Evolutionary conservation across 2,329 filamentous ascomycete genomes (phyloP), one percentile per base, ranked within the genome.

Genomic region (Scytalidium lignicola): DNA sequence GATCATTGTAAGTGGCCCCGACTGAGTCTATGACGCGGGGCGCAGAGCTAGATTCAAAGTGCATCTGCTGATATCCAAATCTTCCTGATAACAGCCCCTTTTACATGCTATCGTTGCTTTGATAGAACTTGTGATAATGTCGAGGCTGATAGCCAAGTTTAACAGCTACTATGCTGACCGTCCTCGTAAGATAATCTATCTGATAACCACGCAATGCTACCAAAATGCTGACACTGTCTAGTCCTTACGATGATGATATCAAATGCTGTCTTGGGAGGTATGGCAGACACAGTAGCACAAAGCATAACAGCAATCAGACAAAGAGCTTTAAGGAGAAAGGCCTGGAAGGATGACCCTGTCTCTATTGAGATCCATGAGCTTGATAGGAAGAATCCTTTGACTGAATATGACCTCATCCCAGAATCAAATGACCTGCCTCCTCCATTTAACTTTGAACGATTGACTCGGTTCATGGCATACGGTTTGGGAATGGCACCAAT

Each of bases 231-330:
- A 26, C 23, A 26, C 23, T 26, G 41, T 19, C 29, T 40, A 88
- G 88, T 99, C 40, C 81, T 99, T 62, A 99, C 93, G 54, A 99
- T 95, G 70, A 99, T 99, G 92, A 89, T 96, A 65, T 96, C 92
- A 67, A 99, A 99, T 73, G 88, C 93, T 58, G 86, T 97, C 49
- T 83, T 99, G 51, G 90, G 90, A 72, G 93, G 93, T 60, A 86
- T 99, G 59, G 93, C 93, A 69, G 93, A 99, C 70, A 97, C 93
- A 28, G 89, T 95, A 43, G 93, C 93, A 51, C 93, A 99, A 69
- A 85, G 88, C 51, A 87, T 99, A 65, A 95, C 93, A 2, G 83
- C 90, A 18, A 80, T 96, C 52, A 85, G 88, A 51, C 71, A 86
- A 64, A 80, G 82, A 54, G 78, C 83, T 7, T 62, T 82, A 3